Percentiles rank a stretch among this genome's conserved stretches.
Evolutionary conservation across 345 rosid genomes (phyloP).

Genomic region (Passiflora organensis): DNA sequence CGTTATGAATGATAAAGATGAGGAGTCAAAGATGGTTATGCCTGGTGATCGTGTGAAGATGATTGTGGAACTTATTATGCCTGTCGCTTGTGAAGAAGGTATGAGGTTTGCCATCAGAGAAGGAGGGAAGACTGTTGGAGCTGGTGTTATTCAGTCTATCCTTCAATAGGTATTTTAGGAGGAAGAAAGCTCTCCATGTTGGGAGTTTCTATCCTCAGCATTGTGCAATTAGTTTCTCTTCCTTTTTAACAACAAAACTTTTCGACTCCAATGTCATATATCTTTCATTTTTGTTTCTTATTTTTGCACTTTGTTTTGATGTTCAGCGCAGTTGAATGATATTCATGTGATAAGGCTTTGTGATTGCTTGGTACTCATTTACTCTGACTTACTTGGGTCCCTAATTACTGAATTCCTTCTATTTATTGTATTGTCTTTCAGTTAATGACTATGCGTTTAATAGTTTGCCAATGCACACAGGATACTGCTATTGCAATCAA

Average conservation of each 20-base stretch:
- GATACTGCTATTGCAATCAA: too few relatives aligned
- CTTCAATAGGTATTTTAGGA: conserved; percentile 23
- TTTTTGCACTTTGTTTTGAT: conserved; percentile 18
- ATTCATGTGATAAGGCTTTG: conserved; percentile 25
- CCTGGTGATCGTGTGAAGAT: conserved; percentile 93
- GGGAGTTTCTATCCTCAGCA: conserved; percentile 21
- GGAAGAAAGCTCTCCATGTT: conserved; percentile 11
- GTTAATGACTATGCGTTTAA: too few relatives aligned
- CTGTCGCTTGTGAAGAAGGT: conserved; percentile 91
- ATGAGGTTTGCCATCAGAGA: conserved; percentile 97
- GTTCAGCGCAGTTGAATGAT: conserved; percentile 30
- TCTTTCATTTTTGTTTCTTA: conserved; percentile 32
- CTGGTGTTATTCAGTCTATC: conserved; percentile 86
- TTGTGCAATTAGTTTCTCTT: conserved; percentile 30
- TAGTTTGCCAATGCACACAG: too few relatives aligned
- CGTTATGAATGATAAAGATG: conserved; percentile 85
- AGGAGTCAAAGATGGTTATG: conserved; percentile 98
- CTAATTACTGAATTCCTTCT: too few relatives aligned
- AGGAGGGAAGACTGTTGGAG: conserved; percentile 96
- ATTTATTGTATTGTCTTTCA: too few relatives aligned
- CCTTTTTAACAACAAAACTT: conserved; percentile 22
- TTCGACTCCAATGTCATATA: conserved; percentile 33
- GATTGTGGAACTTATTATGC: conserved; percentile 83
- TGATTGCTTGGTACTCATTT: conserved; percentile 1
- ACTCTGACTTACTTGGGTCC: conserved; percentile 6